Base-by-base conservation (phyloP, 2,329 filamentous ascomycete species). In the Ceratocystiopsis sp. region DNA sequence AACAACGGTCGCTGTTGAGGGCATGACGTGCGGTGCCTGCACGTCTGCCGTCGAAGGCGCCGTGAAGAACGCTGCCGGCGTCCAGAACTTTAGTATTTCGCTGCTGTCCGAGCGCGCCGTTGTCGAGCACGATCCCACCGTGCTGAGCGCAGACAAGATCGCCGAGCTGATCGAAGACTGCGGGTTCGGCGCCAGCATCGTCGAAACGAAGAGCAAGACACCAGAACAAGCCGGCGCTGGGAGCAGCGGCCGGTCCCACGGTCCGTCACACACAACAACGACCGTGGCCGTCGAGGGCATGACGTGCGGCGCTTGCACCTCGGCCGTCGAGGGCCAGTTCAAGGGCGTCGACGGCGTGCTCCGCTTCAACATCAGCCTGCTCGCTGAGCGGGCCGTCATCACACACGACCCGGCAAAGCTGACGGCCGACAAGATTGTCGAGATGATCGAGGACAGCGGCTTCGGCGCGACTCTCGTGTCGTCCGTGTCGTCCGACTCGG, bases 291-390 rank as follows among this genome's bases (percentile, higher is more conserved):
- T 98, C 43, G 84, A 91, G 51, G 91, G 91, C 41, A 98, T 98
- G 91, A 98, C 91, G 1, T 96, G 91, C 57, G 89, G 89, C 18
- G 85, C 91, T 37, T 98, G 91, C 61, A 96, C 91, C 0, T 89
- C 89, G 1, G 86, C 89, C 7, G 78, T 96, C 2, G 84, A 95
- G 55, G 71, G 75, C 41, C 85, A 82, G 4, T 91, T 98, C 61
- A 74, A 76, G 51, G 74, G 72, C 49, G 61, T 89, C 2, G 75
- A 82, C 11, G 91, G 91, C 18, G 61, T 96, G 15, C 57, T 85
- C 44, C 84, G 86, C 50, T 94, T 96, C 67, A 94, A 94, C 56
- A 93, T 98, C 59, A 94, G 85, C 61, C 66, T 98, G 51, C 70
- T 96, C 32, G 93, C 91, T 4, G 91, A 96, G 59, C 78, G 89